phyloP scores from a whole-genome alignment of 495 filamentous ascomycete genomes.

The Astrothelium subdiscretum region DNA sequence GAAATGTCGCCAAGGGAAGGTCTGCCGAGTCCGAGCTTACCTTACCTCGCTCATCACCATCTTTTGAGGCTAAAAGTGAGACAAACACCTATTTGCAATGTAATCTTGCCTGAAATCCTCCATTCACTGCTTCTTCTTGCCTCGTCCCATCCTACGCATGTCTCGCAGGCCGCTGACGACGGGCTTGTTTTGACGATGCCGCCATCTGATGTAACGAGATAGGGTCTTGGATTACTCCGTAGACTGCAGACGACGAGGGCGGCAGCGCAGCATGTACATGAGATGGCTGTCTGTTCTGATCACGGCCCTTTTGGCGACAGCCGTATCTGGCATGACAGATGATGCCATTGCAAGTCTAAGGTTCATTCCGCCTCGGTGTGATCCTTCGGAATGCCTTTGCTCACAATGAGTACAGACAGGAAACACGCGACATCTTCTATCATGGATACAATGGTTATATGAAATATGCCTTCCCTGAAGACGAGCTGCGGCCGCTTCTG shows the following conservation, averaged over 20 bases:
- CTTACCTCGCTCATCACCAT: too few species aligned
- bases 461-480: conserved; percentile 86
- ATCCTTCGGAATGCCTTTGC: neutral
- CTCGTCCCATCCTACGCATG: neutral
- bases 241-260: neutral
- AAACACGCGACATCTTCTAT: conserved; percentile 89
- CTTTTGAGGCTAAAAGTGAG: neutral
- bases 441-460: conserved; percentile 97
- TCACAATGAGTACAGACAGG: conserved; percentile 35
- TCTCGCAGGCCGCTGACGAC: neutral
- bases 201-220: neutral
- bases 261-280: neutral
- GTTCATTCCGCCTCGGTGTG: neutral
- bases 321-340: conserved; percentile 27
- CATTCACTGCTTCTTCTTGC: neutral
- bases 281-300: neutral
- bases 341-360: conserved; percentile 20
- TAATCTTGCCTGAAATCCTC: neutral
- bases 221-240: neutral
- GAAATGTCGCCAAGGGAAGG: neutral
- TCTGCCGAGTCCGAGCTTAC: neutral
- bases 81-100: neutral
- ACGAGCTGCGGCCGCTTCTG: conserved; percentile 83
- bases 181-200: neutral
- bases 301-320: conserved; percentile 2